A percentile compares a stretch with the other conserved stretches of the same genome.
Conservation (phyloP, 495 filamentous ascomycete species). For the Trichoderma erinaceum region DNA sequence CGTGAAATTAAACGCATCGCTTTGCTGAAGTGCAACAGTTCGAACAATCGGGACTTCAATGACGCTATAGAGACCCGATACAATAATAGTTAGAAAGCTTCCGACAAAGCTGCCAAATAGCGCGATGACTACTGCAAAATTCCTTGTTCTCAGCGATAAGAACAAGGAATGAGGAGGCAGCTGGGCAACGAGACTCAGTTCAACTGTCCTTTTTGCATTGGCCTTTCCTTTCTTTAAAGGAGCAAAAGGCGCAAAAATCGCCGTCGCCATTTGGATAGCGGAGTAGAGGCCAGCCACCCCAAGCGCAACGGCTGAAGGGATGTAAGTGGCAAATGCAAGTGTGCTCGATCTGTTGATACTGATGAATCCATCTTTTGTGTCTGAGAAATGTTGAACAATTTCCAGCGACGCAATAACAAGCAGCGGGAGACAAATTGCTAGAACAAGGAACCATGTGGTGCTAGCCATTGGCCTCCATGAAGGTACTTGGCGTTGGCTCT, state of each 20-base stretch:
- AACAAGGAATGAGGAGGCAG: slow-evolving; percentile 16
- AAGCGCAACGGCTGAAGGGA: slow-evolving; percentile 19
- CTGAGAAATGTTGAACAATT: slow-evolving; percentile 19
- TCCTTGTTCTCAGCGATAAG: slow-evolving; percentile 11
- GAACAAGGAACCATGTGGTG: slow-evolving; percentile 16
- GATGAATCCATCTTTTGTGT: slow-evolving; percentile 17
- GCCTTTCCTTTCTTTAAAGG: slow-evolving; percentile 18
- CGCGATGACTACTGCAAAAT: slow-evolving; percentile 14
- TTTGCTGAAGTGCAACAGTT: neutral
- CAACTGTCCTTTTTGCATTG: slow-evolving; percentile 16
- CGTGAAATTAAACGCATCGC: slow-evolving; percentile 13
- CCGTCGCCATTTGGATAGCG: slow-evolving; percentile 15
- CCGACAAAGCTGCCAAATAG: slow-evolving; percentile 17
- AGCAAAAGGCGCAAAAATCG: slow-evolving; percentile 18
- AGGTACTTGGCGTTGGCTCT: neutral
- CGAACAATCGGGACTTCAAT: neutral
- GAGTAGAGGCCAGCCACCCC: slow-evolving; percentile 16
- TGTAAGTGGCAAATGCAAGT: slow-evolving; percentile 18
- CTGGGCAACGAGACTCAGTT: slow-evolving; percentile 15
- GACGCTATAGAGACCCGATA: slow-evolving; percentile 18
- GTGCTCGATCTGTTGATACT: neutral
- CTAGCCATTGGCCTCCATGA: slow-evolving; percentile 18
- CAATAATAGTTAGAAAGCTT: slow-evolving; percentile 19
- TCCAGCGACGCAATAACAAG: slow-evolving; percentile 17
- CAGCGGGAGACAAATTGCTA: slow-evolving; percentile 16